These are phyloP conservation scores for Aureobasidium sp. DNA, from an alignment of 2,329 filamentous ascomycete species.

Conservation along the genomic window DNA sequence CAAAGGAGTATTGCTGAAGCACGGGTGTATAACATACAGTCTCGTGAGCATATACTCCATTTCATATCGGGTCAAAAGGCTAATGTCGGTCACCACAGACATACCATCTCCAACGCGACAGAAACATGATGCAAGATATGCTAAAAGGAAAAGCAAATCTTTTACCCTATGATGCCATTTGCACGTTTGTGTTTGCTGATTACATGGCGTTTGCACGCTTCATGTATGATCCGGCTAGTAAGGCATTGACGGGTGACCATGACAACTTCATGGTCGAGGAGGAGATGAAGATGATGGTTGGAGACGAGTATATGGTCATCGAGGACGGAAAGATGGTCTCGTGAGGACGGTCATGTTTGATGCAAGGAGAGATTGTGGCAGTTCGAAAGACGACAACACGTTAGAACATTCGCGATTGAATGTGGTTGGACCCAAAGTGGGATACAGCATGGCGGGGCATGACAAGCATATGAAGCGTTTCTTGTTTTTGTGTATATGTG, in stretches of 20 bases:
- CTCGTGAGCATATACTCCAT: slow-evolving; percentile 27
- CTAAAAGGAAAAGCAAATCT: slow-evolving; percentile 36
- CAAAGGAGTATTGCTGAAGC: slow-evolving; percentile 34
- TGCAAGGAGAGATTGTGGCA: too few species aligned
- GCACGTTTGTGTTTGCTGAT: slow-evolving; percentile 40
- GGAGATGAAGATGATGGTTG: slow-evolving; percentile 37
- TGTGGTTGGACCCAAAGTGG: not conserved
- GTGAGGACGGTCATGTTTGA: not conserved
- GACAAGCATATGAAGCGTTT: slow-evolving; percentile 5
- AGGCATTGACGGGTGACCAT: slow-evolving; percentile 30
- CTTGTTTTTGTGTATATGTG: not conserved
- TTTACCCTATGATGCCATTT: slow-evolving; percentile 39
- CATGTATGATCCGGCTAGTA: slow-evolving; percentile 37
- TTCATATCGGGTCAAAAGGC: not conserved
- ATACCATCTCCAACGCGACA: slow-evolving; percentile 37
- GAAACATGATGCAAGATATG: slow-evolving; percentile 37
- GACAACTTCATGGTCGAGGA: slow-evolving; percentile 29
- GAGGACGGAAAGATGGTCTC: slow-evolving; percentile 26
- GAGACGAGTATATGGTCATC: slow-evolving; percentile 36
- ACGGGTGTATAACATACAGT: slow-evolving; percentile 37
- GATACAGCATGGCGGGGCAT: slow-evolving; percentile 4
- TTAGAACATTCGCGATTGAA: not conserved
- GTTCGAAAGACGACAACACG: too few species aligned
- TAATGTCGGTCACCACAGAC: slow-evolving; percentile 23
- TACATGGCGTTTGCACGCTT: slow-evolving; percentile 38